Percentiles rank a stretch among this genome's conserved stretches.
These are phyloP conservation scores for Brassica napus DNA, from an alignment of 345 rosid species.

Conservation along the genomic window DNA sequence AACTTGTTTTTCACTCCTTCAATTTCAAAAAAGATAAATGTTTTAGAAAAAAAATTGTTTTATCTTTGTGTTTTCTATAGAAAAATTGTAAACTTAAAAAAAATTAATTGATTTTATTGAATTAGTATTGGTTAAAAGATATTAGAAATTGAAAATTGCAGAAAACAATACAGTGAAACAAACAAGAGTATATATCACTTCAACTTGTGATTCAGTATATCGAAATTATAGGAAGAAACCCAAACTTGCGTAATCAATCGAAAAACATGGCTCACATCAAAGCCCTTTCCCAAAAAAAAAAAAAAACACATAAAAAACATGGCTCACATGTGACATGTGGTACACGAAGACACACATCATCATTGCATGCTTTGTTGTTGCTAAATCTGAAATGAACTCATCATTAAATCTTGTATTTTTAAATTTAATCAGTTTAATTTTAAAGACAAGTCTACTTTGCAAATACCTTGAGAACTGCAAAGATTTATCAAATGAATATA, in stretches of 20 bases:
- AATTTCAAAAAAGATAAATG: no score
- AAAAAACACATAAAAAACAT: constrained; percentile 8
- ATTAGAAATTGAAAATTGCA: no score
- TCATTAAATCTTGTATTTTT: neutral
- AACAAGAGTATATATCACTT: neutral
- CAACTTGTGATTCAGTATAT: constrained; percentile 16
- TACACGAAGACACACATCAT: constrained; percentile 32
- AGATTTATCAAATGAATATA: neutral
- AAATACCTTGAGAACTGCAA: neutral
- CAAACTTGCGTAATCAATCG: constrained; percentile 17
- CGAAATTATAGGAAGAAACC: constrained; percentile 16
- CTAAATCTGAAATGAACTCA: constrained; percentile 24
- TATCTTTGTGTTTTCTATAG: no score
- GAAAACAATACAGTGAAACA: no score
- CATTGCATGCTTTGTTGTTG: constrained; percentile 23
- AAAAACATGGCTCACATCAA: constrained; percentile 31
- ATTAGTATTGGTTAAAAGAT: no score
- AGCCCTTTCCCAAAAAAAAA: neutral
- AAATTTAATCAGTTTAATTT: neutral
- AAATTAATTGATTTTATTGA: no score
- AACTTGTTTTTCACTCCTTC: constrained; percentile 6
- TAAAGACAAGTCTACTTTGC: neutral
- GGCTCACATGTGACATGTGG: constrained; percentile 34
- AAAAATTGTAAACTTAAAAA: no score
- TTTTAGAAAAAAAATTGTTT: no score